Evolutionary conservation across 305 asterid genomes (phyloP).

Genomic region (Fraxinus sp.): DNA sequence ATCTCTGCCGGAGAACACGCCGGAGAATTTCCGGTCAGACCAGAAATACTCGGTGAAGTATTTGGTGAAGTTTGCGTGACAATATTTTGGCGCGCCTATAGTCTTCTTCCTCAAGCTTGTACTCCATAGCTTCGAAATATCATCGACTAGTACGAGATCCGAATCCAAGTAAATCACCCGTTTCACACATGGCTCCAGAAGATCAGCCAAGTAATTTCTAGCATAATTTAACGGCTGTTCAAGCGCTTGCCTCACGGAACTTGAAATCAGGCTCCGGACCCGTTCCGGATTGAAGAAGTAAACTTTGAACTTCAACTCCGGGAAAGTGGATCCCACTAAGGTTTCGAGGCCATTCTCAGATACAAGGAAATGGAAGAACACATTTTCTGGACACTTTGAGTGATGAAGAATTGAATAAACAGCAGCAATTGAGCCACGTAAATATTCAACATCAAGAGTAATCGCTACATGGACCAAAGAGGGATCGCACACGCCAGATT

Average conservation of each 20-base stretch:
- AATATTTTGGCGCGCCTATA: slow-evolving; percentile 93
- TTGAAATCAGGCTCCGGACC: slow-evolving; percentile 73
- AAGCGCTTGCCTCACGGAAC: slow-evolving; percentile 83
- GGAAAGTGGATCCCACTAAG: slow-evolving; percentile 77
- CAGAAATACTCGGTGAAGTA: slow-evolving; percentile 78
- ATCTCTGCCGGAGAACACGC: no score
- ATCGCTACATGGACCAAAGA: slow-evolving; percentile 88
- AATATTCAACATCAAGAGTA: slow-evolving; percentile 79
- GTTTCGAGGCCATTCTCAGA: slow-evolving; percentile 62
- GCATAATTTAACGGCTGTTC: slow-evolving; percentile 93
- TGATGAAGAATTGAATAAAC: slow-evolving; percentile 88
- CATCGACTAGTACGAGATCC: slow-evolving; percentile 89
- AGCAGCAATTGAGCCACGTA: slow-evolving; percentile 95
- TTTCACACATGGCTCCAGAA: slow-evolving; percentile 73
- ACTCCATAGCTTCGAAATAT: slow-evolving; percentile 69
- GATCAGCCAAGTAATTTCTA: slow-evolving; percentile 78
- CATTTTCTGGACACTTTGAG: slow-evolving; percentile 76
- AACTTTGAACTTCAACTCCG: slow-evolving; percentile 77
- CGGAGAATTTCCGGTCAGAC: slow-evolving; percentile 40
- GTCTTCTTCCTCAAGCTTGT: slow-evolving; percentile 59
- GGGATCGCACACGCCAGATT: slow-evolving; percentile 65
- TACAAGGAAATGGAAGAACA: slow-evolving; percentile 86
- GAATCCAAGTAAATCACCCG: slow-evolving; percentile 90
- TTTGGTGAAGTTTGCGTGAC: slow-evolving; percentile 89
- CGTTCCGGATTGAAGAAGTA: slow-evolving; percentile 83